Evolutionary conservation across 192 early-diverging fungal genomes (phyloP), one percentile per base, ranked within the genome.

Genomic region (Entomortierella lignicola): DNA sequence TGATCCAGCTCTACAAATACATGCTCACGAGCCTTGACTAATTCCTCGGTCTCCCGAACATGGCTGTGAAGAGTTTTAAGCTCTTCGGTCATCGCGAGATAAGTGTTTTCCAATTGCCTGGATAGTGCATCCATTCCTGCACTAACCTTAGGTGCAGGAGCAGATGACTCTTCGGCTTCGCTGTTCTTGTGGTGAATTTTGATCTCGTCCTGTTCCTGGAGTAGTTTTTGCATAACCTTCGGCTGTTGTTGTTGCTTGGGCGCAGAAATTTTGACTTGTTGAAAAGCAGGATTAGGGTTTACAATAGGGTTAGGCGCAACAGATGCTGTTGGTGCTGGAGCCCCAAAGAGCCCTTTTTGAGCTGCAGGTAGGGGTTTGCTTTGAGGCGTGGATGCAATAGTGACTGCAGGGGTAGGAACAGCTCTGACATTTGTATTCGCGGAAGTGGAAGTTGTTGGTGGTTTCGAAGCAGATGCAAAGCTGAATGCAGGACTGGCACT

Each of bases 51-150:
- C 21, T 69, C 62, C 17, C 50, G 53, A n/a, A 79, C 66, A 55
- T 79, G 75, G 12, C 67, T 60, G 26, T 56, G 34, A 18, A 79
- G 43, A 1, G 75, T 69, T 58, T 41, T 52, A 41, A 79, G 56
- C 31, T 79, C 75, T 51, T 79, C 67, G 20, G 75, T 79, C 75
- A 79, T 79, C 1, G 75, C 62, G 30, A 70, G 48, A 31, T 79
- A 79, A 1, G 68, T 79, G 18, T 70, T 63, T 48, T 79, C 75
- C 13, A 79, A 62, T 31, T 79, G 75, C 26, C 67, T 61, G 12
- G 75, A 79, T 2, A 79, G 39, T 18, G 66, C 66, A 43, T 79
- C 75, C 75, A 79, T 79, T 8, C 67, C 75, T 0, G 63, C 56
- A 11, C 75, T 79, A 20, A 61, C 55, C 54, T 79, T 79, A 23